Percentiles rank a stretch among this genome's conserved stretches.
phyloP scores from a whole-genome alignment of 768 basidiomycete species.

The Boletus rufocinnamomeus region DNA sequence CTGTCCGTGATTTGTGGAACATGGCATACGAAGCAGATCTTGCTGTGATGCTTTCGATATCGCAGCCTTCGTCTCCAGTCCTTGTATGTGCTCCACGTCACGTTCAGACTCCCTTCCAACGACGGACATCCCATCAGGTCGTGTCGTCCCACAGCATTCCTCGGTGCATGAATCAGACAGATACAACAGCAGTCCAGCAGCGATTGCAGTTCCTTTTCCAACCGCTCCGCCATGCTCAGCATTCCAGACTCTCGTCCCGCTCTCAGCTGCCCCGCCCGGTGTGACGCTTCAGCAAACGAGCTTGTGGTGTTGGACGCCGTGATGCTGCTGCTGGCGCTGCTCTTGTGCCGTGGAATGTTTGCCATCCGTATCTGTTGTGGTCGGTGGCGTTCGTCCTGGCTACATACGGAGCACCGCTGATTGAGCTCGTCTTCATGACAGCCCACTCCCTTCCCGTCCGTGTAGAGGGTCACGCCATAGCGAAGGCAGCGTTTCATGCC shows the following conservation, averaged over 20 bases:
- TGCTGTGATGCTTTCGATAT: slow-evolving; percentile 5
- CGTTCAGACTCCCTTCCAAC: background rate
- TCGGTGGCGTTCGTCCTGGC: background rate
- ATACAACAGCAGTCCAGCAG: background rate
- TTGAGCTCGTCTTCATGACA: background rate
- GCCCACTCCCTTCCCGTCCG: background rate
- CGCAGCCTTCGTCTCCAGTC: background rate
- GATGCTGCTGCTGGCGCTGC: no score
- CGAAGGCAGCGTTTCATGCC: slow-evolving; percentile 4
- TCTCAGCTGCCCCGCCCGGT: background rate
- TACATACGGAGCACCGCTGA: background rate
- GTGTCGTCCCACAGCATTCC: fast-evolving
- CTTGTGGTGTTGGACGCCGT: no score
- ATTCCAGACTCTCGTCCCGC: background rate
- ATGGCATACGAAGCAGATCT: slow-evolving; percentile 16
- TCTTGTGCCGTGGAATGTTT: background rate
- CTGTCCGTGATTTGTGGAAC: slow-evolving; percentile 2
- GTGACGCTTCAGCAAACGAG: background rate
- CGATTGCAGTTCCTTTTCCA: background rate
- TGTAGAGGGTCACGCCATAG: slow-evolving; percentile 1
- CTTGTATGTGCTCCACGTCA: background rate
- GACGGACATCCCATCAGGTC: background rate
- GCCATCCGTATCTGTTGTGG: background rate
- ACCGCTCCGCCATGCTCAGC: background rate
- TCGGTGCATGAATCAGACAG: background rate